Evolutionary conservation across 2,329 filamentous ascomycete genomes (phyloP), one percentile per base, ranked within the genome.

Genomic region (Zarea fungicola): DNA sequence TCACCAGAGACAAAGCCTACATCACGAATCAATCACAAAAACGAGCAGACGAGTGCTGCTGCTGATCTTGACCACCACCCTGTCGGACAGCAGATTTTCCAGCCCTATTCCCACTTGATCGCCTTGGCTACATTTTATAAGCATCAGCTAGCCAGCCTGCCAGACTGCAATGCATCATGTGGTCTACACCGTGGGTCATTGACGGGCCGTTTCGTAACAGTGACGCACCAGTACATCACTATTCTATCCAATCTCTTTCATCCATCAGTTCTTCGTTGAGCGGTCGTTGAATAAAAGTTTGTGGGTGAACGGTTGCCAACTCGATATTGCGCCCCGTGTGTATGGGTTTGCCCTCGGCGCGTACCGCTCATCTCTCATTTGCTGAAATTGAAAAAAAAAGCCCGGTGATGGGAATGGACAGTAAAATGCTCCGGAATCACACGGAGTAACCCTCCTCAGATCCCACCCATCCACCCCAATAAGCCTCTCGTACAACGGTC

Each of bases 281-380:
- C 16, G 26, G 19, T 18, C 35, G 35, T 32, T 7, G 6, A 35
- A 47, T 23, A 18, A 29, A 31, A 22, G 8, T 18, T 39, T n/a
- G 18, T n/a, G 13, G 14, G 4, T n/a, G 18, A 32, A 43, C 11
- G 42, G 23, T 16, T 45, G 23, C 25, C 19, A 46, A 31, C 35
- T 46, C 34, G 43, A 37, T 31, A 31, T 21, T 39, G 43, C 19
- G 19, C 34, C 14, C 5, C n/a, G 31, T 32, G 23, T 26, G 18
- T 34, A 18, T 18, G 26, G 35, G 26, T 14, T n/a, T 31, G 7
- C 34, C 35, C 19, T 47, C 43, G 26, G 43, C 43, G 43, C 26
- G 22, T 47, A 40, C 43, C 35, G 25, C 43, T 40, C 25, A 34
- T 32, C 36, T 47, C 19, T 40, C 34, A 47, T 47, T 47, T 25